Percentiles rank a stretch among this genome's conserved stretches.
Evolutionary conservation across 75 land plant species (phyloP).

Genomic region (Gnetum montanum): DNA sequence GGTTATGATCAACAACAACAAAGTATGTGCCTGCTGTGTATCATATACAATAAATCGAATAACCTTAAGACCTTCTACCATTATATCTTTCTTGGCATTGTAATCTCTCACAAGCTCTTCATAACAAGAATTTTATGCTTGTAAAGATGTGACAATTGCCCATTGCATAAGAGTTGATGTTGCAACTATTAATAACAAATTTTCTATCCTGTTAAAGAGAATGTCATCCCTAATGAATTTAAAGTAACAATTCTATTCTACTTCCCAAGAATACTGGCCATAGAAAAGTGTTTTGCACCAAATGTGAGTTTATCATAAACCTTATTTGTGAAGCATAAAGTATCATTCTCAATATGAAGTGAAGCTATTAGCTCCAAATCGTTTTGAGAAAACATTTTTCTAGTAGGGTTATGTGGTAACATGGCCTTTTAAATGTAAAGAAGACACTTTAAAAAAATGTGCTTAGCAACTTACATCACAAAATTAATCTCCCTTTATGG

Average conservation of each 20-base stretch:
- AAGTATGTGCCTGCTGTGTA: slow-evolving; percentile 97
- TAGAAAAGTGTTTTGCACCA: slow-evolving; percentile 80
- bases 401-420: slow-evolving; percentile 99
- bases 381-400: slow-evolving; percentile 85
- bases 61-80: slow-evolving; percentile 76
- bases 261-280: slow-evolving; percentile 94
- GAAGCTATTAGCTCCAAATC: slow-evolving; percentile 85
- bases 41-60: slow-evolving; percentile 86
- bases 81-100: slow-evolving; percentile 59
- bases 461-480: too few relatives aligned
- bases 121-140: slow-evolving; percentile 88
- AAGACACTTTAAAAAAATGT: too few relatives aligned
- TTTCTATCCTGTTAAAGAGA: slow-evolving; percentile 98
- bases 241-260: slow-evolving; percentile 89
- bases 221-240: slow-evolving; percentile 96
- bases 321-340: slow-evolving; percentile 77
- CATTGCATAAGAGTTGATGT: slow-evolving; percentile 91
- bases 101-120: slow-evolving; percentile 70
- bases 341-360: slow-evolving; percentile 85
- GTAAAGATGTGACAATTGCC: slow-evolving; percentile 70
- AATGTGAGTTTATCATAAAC: slow-evolving; percentile 86
- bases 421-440: too few relatives aligned
- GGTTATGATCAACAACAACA: slow-evolving; percentile 95
- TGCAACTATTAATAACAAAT: slow-evolving; percentile 88
- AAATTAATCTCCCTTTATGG: too few relatives aligned